Base-by-base conservation (phyloP, 208 protist genomes). In the Leishmania guyanensis region DNA sequence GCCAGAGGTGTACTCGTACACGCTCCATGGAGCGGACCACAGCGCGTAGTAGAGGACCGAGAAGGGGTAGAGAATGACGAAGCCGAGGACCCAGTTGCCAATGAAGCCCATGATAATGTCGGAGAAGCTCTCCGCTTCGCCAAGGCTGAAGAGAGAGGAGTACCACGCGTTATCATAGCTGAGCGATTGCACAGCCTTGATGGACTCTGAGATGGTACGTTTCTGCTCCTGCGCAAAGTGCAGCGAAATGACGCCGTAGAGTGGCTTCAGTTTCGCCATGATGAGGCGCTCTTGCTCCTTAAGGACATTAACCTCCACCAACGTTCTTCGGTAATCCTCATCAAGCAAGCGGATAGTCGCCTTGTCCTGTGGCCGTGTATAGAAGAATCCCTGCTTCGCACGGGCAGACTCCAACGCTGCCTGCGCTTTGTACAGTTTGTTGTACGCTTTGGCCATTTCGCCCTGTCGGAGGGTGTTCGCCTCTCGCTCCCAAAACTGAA, bases 161-260 rank as follows among this genome's bases (percentile, higher is more conserved):
- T 94, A 98, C 90, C 90, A 96, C 46, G 94, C 95, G 60, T 96
- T 93, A 79, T 97, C 87, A 84, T 96, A 98, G 83, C 87, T 93
- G 9, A 88, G 83, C 17, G 89, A 64, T 86, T 96, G 86, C 50
- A 97, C 89, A 22, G 82, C 80, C 39, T 76, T 80, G 64, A 98
- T 88, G 39, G 92, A 88, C 33, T 80, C 53, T 0, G 85, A 75
- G 66, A 98, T 96, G 60, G 84, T 81, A 22, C 87, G 58, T 46
- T 88, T 85, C 89, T 97, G 93, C 78, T 98, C 95, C 72, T 94
- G 83, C 8, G 82, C 88, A 80, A 98, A 97, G 51, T 93, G 90
- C 0, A 85, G 77, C 14, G 92, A 96, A 2, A 95, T 75, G 53
- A 97, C 86, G 43, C 95, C 95, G 76, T 98, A 96, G 10, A 98